These are phyloP conservation scores for Triticum turgidum DNA, from an alignment of 176 grass and related monocot genomes.

Conservation along the genomic window DNA sequence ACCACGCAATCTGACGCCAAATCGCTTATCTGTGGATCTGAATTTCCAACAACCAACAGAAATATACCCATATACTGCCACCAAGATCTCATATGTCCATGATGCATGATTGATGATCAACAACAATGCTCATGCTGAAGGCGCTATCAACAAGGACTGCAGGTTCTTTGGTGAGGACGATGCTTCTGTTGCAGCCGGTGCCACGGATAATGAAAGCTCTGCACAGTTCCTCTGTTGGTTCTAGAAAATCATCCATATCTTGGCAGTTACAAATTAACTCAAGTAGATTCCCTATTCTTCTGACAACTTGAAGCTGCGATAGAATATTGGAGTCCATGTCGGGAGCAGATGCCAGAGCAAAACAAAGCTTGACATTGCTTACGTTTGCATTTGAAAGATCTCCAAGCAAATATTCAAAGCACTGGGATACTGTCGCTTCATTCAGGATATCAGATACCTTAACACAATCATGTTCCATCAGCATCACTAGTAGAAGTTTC, in stretches of 20 bases:
- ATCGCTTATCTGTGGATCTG: constrained; percentile 71
- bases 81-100: constrained; percentile 93
- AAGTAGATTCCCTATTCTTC: constrained; percentile 89
- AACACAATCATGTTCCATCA: constrained; percentile 90
- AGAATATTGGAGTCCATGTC: constrained; percentile 89
- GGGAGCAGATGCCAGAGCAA: constrained; percentile 74
- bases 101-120: constrained; percentile 73
- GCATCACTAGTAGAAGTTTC: constrained; percentile 80
- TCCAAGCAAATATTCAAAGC: constrained; percentile 84
- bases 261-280: constrained; percentile 76
- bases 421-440: constrained; percentile 76
- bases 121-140: constrained; percentile 89
- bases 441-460: constrained; percentile 93
- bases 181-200: constrained; percentile 67
- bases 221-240: constrained; percentile 86
- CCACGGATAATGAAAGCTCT: constrained; percentile 80
- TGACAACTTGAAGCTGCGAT: constrained; percentile 83
- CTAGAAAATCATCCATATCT: constrained; percentile 97
- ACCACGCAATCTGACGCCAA: constrained; percentile 79
- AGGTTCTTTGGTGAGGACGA: constrained; percentile 78
- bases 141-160: constrained; percentile 67
- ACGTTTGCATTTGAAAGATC: constrained; percentile 97
- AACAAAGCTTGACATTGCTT: constrained; percentile 94
- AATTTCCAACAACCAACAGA: constrained; percentile 57
- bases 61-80: constrained; percentile 73